Evolutionary conservation across 2,329 filamentous ascomycete genomes (phyloP), one percentile per base, ranked within the genome.

Genomic region (Penicillium digitatum): DNA sequence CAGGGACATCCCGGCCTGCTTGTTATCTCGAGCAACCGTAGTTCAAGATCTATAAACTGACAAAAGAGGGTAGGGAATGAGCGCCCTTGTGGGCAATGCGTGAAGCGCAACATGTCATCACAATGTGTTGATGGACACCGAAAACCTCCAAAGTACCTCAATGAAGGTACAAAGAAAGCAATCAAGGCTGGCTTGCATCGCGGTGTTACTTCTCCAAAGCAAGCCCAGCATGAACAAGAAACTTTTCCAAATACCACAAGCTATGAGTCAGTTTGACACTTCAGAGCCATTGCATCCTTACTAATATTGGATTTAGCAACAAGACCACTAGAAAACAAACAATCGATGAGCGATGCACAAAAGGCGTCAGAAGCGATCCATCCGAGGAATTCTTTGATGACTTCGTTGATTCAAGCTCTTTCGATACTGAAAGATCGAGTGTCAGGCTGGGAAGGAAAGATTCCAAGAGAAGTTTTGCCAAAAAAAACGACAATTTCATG

Each of bases 121-220:
- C 43, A 42, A 39, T 60, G 55, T 37, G 52, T 58, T 2, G 58
- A 60, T n/a, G 55, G 58, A 14, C 3, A 27, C 31, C 55, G 52
- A 7, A 58, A 60, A 18, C 43, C 24, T 5, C 58, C 55, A 2
- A 60, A 58, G 51, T 60, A 60, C 16, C 49, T 60, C 5, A 32
- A 16, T 18, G 43, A 34, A 7, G 12, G n/a, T 5, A 10, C 34
- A 9, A 48, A 27, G 1, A 45, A 46, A 27, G 2, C 6, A 11
- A 9, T 5, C 1, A 35, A 8, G 11, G 24, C 4, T 18, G 11
- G 26, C 8, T 42, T 26, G 5, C 3, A 16, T 31, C 11, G 5
- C 9, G 20, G 2, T 11, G 2, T 10, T 22, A 8, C 42, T n/a
- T 37, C 35, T 27, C 7, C 12, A 1, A 18, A 34, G 4, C 2